phyloP scores from a whole-genome alignment of 768 basidiomycete genomes.

The Psilocybe subaeruginosa region DNA sequence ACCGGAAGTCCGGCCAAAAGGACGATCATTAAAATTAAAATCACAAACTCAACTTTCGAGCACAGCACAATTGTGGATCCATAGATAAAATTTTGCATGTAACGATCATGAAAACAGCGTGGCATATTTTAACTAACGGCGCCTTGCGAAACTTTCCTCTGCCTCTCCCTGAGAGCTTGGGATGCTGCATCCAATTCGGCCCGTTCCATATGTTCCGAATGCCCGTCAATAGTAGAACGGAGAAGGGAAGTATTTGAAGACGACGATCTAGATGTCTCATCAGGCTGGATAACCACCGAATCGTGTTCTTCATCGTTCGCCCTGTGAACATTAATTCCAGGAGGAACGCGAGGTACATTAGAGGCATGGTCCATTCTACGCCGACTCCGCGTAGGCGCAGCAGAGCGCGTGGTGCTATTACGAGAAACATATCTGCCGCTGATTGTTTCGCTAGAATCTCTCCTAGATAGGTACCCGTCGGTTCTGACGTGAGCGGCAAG shows the following conservation, averaged over 20 bases:
- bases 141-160: not conserved
- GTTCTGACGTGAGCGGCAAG: slow-evolving; percentile 14
- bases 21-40: not conserved
- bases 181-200: not conserved
- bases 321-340: not conserved
- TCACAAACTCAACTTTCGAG: not conserved
- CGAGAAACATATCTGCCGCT: slow-evolving; percentile 9
- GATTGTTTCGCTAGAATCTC: slow-evolving; percentile 9
- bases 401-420: slow-evolving; percentile 18
- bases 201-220: not conserved
- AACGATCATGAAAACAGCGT: not conserved
- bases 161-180: slow-evolving; percentile 10
- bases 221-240: not conserved
- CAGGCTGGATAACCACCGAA: slow-evolving; percentile 21
- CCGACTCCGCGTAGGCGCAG: slow-evolving; percentile 6
- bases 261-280: slow-evolving; percentile 13
- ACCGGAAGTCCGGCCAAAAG: not conserved
- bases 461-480: slow-evolving; percentile 4
- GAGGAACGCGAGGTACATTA: not conserved
- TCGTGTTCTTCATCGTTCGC: slow-evolving; percentile 6
- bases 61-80: not conserved
- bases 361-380: not conserved
- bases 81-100: not conserved
- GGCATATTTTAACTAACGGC: not conserved
- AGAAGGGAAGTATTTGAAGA: slow-evolving; percentile 16